These are phyloP conservation scores for Colletotrichum paranaense DNA, from an alignment of 2,329 filamentous ascomycete genomes.

Conservation along the genomic window DNA sequence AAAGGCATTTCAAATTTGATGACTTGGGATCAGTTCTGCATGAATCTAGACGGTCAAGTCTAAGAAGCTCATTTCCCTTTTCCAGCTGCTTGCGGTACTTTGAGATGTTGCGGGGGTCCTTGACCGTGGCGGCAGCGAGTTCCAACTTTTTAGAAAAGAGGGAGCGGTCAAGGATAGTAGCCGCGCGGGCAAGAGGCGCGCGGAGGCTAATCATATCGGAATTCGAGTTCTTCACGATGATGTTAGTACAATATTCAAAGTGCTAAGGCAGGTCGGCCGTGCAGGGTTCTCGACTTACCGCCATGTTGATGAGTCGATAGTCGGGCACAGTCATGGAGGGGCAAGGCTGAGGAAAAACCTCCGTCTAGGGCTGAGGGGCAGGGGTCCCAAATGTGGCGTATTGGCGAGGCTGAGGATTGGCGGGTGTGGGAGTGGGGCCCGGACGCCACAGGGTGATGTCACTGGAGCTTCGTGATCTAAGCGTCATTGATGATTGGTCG, in stretches of 20 bases:
- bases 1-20: constrained; percentile 70
- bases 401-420: background rate
- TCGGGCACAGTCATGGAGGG: constrained; percentile 25
- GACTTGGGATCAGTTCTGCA: constrained; percentile 73
- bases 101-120: constrained; percentile 80
- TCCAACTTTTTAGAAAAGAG: constrained; percentile 84
- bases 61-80: constrained; percentile 73
- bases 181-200: constrained; percentile 83
- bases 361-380: constrained; percentile 29
- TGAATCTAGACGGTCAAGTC: constrained; percentile 70
- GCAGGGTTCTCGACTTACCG: constrained; percentile 25
- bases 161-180: constrained; percentile 82
- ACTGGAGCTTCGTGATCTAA: constrained; percentile 21
- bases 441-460: constrained; percentile 18
- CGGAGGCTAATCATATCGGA: constrained; percentile 72
- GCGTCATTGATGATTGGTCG: constrained; percentile 34
- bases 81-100: constrained; percentile 75
- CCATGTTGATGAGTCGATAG: constrained; percentile 34
- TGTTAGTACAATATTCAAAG: background rate
- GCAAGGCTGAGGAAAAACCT: constrained; percentile 45
- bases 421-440: background rate
- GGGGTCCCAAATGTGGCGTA: constrained; percentile 18
- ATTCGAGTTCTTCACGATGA: background rate
- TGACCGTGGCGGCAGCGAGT: constrained; percentile 81
- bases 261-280: background rate